Percentiles rank a stretch among this genome's conserved stretches.
Conservation (phyloP, 106 monocot genomes). For the Dendrobium officinale region DNA sequence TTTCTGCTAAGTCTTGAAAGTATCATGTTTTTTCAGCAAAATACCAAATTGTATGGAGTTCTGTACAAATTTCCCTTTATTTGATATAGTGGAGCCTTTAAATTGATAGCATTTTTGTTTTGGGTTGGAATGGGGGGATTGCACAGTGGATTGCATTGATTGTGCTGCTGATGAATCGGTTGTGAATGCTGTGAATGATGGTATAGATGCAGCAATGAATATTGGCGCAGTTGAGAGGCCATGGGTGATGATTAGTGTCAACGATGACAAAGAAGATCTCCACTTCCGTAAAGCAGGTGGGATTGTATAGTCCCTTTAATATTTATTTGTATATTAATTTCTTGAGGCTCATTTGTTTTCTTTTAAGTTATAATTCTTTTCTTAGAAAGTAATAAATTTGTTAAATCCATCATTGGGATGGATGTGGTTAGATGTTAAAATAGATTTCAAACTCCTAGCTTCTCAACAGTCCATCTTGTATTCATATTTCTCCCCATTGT, state of each 20-base stretch:
- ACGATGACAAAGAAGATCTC: slow-evolving; percentile 74
- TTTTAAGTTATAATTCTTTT: too few species aligned
- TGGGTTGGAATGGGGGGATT: neutral
- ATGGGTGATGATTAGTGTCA: slow-evolving; percentile 96
- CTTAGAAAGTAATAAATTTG: too few species aligned
- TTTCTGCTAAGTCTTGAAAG: too few species aligned
- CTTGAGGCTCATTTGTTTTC: neutral
- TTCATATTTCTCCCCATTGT: too few species aligned
- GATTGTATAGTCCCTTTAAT: neutral
- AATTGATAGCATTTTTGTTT: neutral
- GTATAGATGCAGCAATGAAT: slow-evolving; percentile 46
- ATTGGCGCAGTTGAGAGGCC: slow-evolving; percentile 52
- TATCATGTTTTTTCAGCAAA: too few species aligned
- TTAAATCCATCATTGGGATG: too few species aligned
- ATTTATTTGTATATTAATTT: neutral
- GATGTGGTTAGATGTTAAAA: too few species aligned
- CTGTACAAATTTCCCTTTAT: neutral
- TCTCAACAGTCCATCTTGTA: too few species aligned
- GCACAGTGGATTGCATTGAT: slow-evolving; percentile 47
- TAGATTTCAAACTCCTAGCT: too few species aligned
- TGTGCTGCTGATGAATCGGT: slow-evolving; percentile 47
- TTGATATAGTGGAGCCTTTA: neutral
- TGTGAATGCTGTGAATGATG: slow-evolving; percentile 73
- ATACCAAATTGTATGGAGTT: too few species aligned
- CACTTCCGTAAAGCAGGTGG: slow-evolving; percentile 96